Percentiles rank a stretch among this genome's conserved stretches.
These are phyloP conservation scores for Irpex sp. DNA, from an alignment of 1,284 basidiomycete genomes.

Conservation along the genomic window DNA sequence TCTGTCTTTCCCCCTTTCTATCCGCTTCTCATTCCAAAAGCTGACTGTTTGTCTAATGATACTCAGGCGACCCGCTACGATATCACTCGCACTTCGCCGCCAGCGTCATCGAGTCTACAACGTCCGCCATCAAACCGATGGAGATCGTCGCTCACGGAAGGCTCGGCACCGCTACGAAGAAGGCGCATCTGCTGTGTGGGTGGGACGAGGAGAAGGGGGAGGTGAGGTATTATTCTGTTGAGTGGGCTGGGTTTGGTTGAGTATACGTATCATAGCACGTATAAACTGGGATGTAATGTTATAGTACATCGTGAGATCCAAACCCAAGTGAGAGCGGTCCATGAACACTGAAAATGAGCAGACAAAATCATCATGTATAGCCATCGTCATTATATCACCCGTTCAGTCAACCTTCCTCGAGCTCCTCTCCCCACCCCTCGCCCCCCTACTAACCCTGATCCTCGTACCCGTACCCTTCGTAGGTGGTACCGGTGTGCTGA, in stretches of 20 bases:
- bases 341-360: no score
- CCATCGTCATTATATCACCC: not conserved
- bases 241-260: slow-evolving; percentile 91
- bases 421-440: not conserved
- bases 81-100: slow-evolving; percentile 98
- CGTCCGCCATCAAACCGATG: slow-evolving; percentile 70
- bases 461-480: slow-evolving; percentile 21
- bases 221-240: slow-evolving; percentile 79
- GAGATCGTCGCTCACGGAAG: slow-evolving; percentile 95
- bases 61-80: slow-evolving; percentile 92
- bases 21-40: no score
- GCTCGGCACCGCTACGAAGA: slow-evolving; percentile 96
- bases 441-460: slow-evolving; percentile 9
- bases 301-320: not conserved
- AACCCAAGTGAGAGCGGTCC: no score
- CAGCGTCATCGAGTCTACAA: slow-evolving; percentile 69
- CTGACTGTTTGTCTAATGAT: no score
- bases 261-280: not conserved
- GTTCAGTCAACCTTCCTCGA: slow-evolving; percentile 7
- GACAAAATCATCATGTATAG: no score
- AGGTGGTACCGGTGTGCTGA: no score
- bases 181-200: slow-evolving; percentile 88
- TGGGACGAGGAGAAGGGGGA: slow-evolving; percentile 73
- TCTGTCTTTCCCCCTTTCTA: not conserved
- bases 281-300: no score